Evolutionary conservation across 805 yeast species (phyloP), one percentile per base, ranked within the genome.

Genomic region (Tetrapisispora iriomotensis): DNA sequence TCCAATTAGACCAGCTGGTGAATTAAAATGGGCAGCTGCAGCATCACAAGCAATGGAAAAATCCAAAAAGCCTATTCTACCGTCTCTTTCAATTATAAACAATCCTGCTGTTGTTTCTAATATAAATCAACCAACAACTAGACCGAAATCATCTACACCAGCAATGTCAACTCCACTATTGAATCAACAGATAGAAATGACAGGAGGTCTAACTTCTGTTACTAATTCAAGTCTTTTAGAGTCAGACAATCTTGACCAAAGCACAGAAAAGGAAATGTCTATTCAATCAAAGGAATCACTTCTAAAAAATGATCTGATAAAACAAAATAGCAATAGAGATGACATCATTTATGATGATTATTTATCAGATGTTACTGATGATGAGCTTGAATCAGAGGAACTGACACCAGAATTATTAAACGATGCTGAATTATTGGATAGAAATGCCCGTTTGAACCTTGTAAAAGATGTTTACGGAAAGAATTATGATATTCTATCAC

Each of bases 11-110:
- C 77, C 77, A 1, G 69, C 66, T 4, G 75, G 75, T 12, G 74
- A 71, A 33, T 53, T 71, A 40, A 72, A 72, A 50, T 73, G 78
- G 78, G 67, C 79, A 1, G 67, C 70, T 2, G 77, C 77, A 5
- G 78, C 76, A 4, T 72, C 72, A 6, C 55, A 52, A 37, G 52
- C 47, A 29, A 43, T 52, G 12, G 56, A 56, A 30, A 54, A 47
- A 31, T 55, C 51, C 15, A 50, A 50, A 32, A 51, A 52, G 30
- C 34, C 34, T 14, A 24, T 34, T n/a, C 18, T 36, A 18, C 31
- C 30, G 4, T 18, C 36, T 1, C 19, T 37, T 9, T 23, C 42
- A 7, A 20, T 12, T 12, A 30, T 36, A 19, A 39, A 41, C 35
- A 40, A 47, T n/a, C 43, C 50, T 17, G 35, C 37, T 18, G 33